phyloP scores from a whole-genome alignment of 2,329 filamentous ascomycete species.

The Fonsecaea nubica region DNA sequence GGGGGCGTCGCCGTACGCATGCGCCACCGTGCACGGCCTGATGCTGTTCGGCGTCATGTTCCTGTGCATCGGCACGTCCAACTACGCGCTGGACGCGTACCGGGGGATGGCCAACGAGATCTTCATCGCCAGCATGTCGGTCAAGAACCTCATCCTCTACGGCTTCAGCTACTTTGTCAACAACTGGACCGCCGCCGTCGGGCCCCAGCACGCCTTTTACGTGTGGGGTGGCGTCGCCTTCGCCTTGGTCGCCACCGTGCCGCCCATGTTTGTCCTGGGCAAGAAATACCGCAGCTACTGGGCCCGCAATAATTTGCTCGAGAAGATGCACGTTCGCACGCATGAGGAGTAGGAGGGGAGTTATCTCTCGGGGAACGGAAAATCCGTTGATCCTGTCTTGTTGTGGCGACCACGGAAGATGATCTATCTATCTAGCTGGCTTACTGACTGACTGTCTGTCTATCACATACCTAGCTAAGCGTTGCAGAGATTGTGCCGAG shows the following conservation, averaged over 20 bases:
- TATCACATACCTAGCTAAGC: too few species aligned
- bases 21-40: slow-evolving; percentile 30
- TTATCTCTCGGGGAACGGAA: not conserved
- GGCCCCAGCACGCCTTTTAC: slow-evolving; percentile 28
- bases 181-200: slow-evolving; percentile 27
- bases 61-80: slow-evolving; percentile 56
- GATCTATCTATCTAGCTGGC: too few species aligned
- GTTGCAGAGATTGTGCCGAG: too few species aligned
- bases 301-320: slow-evolving; percentile 28
- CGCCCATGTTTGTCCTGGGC: slow-evolving; percentile 26
- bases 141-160: slow-evolving; percentile 56
- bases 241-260: slow-evolving; percentile 25
- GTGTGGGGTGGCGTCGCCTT: slow-evolving; percentile 30
- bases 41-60: slow-evolving; percentile 38
- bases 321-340: slow-evolving; percentile 28
- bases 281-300: slow-evolving; percentile 35
- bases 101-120: slow-evolving; percentile 52
- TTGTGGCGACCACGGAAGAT: too few species aligned
- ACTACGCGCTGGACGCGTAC: slow-evolving; percentile 59
- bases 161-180: slow-evolving; percentile 43
- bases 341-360: slow-evolving; percentile 21
- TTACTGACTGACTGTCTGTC: too few species aligned
- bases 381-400: too few species aligned
- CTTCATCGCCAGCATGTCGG: slow-evolving; percentile 53
- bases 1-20: slow-evolving; percentile 13